Evolutionary conservation across 2,329 filamentous ascomycete genomes (phyloP).

Genomic region (Rhexocercosporidium sp.): DNA sequence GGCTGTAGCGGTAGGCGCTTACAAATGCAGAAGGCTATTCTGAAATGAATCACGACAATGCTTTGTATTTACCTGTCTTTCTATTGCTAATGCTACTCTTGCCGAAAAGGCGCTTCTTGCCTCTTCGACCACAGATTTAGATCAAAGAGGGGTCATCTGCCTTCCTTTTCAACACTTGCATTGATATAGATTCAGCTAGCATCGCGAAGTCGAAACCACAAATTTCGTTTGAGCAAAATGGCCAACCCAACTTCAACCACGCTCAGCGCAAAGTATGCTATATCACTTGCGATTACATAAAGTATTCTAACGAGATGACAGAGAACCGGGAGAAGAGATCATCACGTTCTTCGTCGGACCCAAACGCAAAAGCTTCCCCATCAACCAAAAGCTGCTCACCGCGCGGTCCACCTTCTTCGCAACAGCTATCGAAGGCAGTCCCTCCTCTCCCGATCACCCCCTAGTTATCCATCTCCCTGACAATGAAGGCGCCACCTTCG

Average conservation of each 20-base stretch:
- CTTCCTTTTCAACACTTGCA: too few species aligned
- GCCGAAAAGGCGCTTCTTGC: too few species aligned
- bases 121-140: too few species aligned
- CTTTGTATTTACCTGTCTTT: background rate
- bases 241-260: too few species aligned
- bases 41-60: background rate
- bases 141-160: too few species aligned
- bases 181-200: too few species aligned
- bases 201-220: too few species aligned
- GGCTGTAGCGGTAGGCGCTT: background rate
- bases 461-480: background rate
- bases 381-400: constrained; percentile 27
- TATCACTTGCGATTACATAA: background rate
- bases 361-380: constrained; percentile 25
- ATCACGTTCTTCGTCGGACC: constrained; percentile 29
- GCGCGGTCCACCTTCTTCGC: background rate
- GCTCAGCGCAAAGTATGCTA: background rate
- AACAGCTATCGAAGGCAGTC: background rate
- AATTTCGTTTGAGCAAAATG: too few species aligned
- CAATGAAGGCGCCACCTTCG: background rate
- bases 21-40: background rate
- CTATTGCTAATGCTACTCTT: background rate
- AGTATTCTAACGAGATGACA: too few species aligned
- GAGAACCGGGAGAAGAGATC: too few species aligned
- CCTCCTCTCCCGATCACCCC: background rate